Conservation (phyloP, 345 rosid species). For the Pugionium cornutum region DNA sequence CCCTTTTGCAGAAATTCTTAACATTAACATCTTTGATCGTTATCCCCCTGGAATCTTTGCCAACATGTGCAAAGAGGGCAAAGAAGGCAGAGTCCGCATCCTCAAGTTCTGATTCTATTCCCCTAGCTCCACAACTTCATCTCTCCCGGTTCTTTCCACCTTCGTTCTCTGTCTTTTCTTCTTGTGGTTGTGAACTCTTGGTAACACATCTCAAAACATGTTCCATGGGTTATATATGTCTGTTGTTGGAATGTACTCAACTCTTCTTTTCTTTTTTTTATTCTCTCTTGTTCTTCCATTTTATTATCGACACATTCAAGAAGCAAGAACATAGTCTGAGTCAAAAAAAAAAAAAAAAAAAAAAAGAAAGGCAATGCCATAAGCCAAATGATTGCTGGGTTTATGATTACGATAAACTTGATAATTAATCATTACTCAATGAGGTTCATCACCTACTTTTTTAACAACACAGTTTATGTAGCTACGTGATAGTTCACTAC, state of each 20-base stretch:
- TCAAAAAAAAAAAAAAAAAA: neutral
- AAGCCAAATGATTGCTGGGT: slow-evolving; percentile 12
- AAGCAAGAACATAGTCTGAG: slow-evolving; percentile 9
- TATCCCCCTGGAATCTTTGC: slow-evolving; percentile 82
- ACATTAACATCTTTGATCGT: slow-evolving; percentile 67
- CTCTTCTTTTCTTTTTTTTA: neutral
- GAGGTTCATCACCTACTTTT: slow-evolving; percentile 16
- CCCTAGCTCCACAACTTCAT: neutral
- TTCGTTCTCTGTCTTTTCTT: slow-evolving; percentile 31
- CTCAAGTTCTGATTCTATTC: slow-evolving; percentile 32
- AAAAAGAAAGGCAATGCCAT: neutral
- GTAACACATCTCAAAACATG: slow-evolving; percentile 12
- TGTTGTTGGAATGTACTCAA: slow-evolving; percentile 17
- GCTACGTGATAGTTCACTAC: slow-evolving; percentile 9
- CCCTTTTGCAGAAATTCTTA: slow-evolving; percentile 36
- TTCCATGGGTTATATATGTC: slow-evolving; percentile 8
- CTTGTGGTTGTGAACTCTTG: neutral
- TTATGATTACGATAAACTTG: no score
- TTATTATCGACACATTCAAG: neutral
- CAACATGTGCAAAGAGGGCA: slow-evolving; percentile 54
- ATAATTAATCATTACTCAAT: neutral
- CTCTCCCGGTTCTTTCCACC: slow-evolving; percentile 34
- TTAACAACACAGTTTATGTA: neutral
- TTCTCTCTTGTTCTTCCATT: slow-evolving; percentile 7
- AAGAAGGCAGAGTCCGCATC: slow-evolving; percentile 42